Conservation (phyloP, 805 yeast species). For the Schwanniomyces pseudopolymorphus region DNA sequence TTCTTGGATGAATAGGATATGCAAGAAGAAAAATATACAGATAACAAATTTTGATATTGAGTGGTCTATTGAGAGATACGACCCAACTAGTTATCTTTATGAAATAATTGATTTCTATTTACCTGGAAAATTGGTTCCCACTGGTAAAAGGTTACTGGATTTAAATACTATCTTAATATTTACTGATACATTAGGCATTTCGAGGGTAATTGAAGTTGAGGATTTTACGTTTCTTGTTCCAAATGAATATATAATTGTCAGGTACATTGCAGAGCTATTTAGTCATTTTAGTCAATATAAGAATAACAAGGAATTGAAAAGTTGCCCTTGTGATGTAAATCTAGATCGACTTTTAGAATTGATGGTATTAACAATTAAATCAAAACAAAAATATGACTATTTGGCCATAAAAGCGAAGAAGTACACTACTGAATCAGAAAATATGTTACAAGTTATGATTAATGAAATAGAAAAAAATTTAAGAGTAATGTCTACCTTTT, state of each 20-base stretch:
- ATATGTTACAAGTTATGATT: slow-evolving; percentile 5
- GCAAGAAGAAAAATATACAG: slow-evolving; percentile 17
- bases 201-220: slow-evolving; percentile 52
- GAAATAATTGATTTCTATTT: slow-evolving; percentile 31
- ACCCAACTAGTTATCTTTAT: slow-evolving; percentile 48
- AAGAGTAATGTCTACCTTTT: background rate
- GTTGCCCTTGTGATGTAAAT: background rate
- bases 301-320: background rate
- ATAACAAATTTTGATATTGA: slow-evolving; percentile 52
- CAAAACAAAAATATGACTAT: slow-evolving; percentile 31
- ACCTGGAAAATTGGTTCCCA: slow-evolving; percentile 19
- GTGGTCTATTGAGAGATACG: slow-evolving; percentile 52
- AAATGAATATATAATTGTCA: slow-evolving; percentile 60
- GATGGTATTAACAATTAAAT: slow-evolving; percentile 14
- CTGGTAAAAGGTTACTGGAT: slow-evolving; percentile 25
- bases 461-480: background rate
- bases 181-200: slow-evolving; percentile 49
- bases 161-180: slow-evolving; percentile 36
- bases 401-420: slow-evolving; percentile 19
- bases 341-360: slow-evolving; percentile 10
- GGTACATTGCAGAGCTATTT: slow-evolving; percentile 61
- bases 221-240: slow-evolving; percentile 51
- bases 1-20: slow-evolving; percentile 51
- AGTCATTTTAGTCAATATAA: slow-evolving; percentile 30
- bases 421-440: slow-evolving; percentile 4